Conservation (phyloP, 208 protist species). For the Trypanosoma congolense region DNA sequence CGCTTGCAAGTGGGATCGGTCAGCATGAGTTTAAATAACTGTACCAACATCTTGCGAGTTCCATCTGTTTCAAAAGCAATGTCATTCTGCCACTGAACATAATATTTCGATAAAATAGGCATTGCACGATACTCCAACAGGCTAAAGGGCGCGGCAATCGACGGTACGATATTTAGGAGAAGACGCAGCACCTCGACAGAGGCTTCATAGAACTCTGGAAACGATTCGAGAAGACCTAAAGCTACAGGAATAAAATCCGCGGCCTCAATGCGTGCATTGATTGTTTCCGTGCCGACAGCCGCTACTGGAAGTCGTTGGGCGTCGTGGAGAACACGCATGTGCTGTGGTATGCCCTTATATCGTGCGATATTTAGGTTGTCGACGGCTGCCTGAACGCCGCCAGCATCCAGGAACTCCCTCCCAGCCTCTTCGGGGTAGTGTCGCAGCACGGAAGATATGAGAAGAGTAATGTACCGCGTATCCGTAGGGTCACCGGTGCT, state of each 20-base stretch:
- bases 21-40: slow-evolving; percentile 68
- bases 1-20: slow-evolving; percentile 76
- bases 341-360: slow-evolving; percentile 87
- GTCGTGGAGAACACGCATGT: slow-evolving; percentile 81
- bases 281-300: slow-evolving; percentile 25
- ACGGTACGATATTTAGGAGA: slow-evolving; percentile 53
- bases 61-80: slow-evolving; percentile 72
- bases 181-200: slow-evolving; percentile 53
- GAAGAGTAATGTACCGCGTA: slow-evolving; percentile 76
- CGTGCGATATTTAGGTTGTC: slow-evolving; percentile 77
- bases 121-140: slow-evolving; percentile 83
- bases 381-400: slow-evolving; percentile 69
- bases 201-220: slow-evolving; percentile 84
- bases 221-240: slow-evolving; percentile 74
- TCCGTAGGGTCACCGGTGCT: slow-evolving; percentile 83
- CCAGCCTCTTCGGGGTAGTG: slow-evolving; percentile 77
- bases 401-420: slow-evolving; percentile 71
- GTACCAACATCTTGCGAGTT: slow-evolving; percentile 44
- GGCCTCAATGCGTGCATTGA: slow-evolving; percentile 57
- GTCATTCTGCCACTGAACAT: slow-evolving; percentile 77
- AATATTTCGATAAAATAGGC: slow-evolving; percentile 83
- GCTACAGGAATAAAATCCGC: slow-evolving; percentile 78
- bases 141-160: slow-evolving; percentile 51
- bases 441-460: slow-evolving; percentile 83
- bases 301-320: slow-evolving; percentile 53